Evolutionary conservation across 495 filamentous ascomycete species (phyloP), one percentile per base, ranked within the genome.

Genomic region (Penicillium arizonense): DNA sequence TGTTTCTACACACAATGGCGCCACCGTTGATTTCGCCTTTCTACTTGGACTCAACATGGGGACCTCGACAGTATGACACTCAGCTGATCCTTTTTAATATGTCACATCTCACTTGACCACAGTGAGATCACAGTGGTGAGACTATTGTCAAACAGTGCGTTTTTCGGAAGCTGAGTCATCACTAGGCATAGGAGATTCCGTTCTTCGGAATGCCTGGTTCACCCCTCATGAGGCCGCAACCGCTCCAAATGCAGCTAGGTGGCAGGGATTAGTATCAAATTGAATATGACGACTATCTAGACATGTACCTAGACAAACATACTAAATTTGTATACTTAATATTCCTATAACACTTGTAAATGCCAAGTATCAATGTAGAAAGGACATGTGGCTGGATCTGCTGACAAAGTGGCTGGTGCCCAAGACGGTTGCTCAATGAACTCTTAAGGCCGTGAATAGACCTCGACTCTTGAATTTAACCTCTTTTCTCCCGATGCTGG

Each of bases 1-100:
- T 60, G 67, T 77, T 77, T 79, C 63, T 66, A 74, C 60, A 66
- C 63, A 69, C 4, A 44, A 63, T 76, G 71, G 71, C 65, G 62
- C 70, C 70, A 74, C 57, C 55, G 18, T 32, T 41, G 50, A 51
- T 20, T 28, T 9, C 7, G 28, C 14, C 2, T 9, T 20, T 10
- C 26, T 2, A 11, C 30, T 44, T 21, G 13, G 16, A 44, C 26
- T 44, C 34, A 34, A 21, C 20, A 11, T 20, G 16, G 5, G 34
- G 30, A 4, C 23, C 23, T 30, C 9, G 28, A 30, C 0, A 30
- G 28, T 30, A 30, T 9, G 28, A 7, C 5, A 7, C 28, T 30
- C 28, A 9, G 28, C 28, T 30, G 28, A 9, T 6, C 5, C 3
- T 6, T 4, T 24, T 30, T 30, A 5, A 10, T 30, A 10, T 30